Base-by-base conservation (phyloP, 345 rosid species). In the Salix suchowensis region DNA sequence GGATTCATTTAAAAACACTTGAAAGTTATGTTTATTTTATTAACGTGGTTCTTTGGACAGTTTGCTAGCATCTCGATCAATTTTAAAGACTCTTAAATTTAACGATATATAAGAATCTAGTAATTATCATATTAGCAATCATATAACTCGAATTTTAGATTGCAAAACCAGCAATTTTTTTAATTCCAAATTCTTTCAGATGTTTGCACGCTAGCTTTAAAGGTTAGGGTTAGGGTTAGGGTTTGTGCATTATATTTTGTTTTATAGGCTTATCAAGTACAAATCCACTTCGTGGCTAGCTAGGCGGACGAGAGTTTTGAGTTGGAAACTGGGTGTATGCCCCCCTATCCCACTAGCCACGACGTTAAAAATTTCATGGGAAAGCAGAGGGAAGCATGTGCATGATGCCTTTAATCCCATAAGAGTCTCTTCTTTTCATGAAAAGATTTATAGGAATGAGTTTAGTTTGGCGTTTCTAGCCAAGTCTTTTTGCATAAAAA, bases 381-480 rank as follows among this genome's bases (percentile, higher is more conserved):
- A 80, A 82, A 78, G 80, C 32, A 78, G 80, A 78, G 81, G 82
- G 78, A 42, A 81, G 87, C 91, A 89, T 87, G 91, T 91, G 96
- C 88, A 79, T 77, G 85, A 76, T 85, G 81, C 89, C 87, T 81
- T 84, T 91, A 88, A 80, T 81, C 87, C 86, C 89, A 83, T 82
- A 55, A 70, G 79, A 79, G 81, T 83, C 91, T 81, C 91, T 83
- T 80, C 89, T 89, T 91, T 89, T 89, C 77, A 88, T 84, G 88
- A 78, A 86, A 81, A 79, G 79, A 79, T 88, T 85, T 87, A 84
- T 84, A 82, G 84, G 74, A 78, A 81, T 84, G 82, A 72, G 87
- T 83, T 42, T 46, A 1, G 0, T 14, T 88, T 88, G 88, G 89
- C 83, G 72, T 86, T 73, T 86, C 74, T 46, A 4, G 6, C 52